A percentile compares a stretch with the other conserved stretches of the same genome.
Conservation (phyloP, 805 yeast genomes). For the Lachancea sp. region DNA sequence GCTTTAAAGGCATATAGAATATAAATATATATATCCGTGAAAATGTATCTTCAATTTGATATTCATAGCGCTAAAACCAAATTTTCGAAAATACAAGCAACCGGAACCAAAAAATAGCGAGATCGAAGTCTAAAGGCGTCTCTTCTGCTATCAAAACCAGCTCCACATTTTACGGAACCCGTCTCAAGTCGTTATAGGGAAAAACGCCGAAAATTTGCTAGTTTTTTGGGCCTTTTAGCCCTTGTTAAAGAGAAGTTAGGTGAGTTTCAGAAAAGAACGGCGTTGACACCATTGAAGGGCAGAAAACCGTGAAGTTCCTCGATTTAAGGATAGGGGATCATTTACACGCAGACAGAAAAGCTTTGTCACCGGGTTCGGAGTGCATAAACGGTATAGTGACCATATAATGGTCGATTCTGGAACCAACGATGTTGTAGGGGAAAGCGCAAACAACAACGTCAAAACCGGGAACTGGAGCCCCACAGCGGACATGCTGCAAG, state of each 20-base stretch:
- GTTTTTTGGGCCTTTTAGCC: neutral
- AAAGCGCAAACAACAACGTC: neutral
- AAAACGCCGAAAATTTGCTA: neutral
- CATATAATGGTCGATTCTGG: neutral
- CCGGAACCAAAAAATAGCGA: no score
- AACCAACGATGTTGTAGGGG: neutral
- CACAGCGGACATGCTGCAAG: neutral
- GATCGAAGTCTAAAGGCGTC: no score
- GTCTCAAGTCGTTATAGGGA: no score
- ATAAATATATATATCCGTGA: no score
- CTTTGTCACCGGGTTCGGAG: no score
- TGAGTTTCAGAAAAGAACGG: neutral
- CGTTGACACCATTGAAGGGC: neutral
- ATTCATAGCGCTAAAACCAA: no score
- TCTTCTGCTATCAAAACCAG: neutral
- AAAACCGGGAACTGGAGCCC: constrained; percentile 1
- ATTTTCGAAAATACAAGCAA: no score
- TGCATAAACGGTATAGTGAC: neutral
- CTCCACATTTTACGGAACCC: neutral
- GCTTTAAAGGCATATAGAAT: no score
- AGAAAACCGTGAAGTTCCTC: neutral
- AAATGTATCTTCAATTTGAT: no score
- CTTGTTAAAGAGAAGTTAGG: neutral
- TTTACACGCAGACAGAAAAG: no score
- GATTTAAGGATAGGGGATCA: neutral